Conservation (phyloP, 768 basidiomycete genomes). For the Pulveroboletus sp. region DNA sequence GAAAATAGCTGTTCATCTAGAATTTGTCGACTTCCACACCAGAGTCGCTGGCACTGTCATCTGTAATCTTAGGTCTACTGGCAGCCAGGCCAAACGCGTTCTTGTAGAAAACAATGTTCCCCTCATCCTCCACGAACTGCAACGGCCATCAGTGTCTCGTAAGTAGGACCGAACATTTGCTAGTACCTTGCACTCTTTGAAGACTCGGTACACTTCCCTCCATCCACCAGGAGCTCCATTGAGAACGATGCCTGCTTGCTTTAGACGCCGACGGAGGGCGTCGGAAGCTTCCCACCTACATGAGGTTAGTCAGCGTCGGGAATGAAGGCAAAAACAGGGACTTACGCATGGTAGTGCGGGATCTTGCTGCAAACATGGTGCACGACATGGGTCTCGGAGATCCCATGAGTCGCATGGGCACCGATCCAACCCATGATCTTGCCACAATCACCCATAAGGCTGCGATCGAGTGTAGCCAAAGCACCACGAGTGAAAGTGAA, state of each 20-base stretch:
- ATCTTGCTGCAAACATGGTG: constrained; percentile 96
- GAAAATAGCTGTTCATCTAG: constrained; percentile 17
- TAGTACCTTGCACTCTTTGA: constrained; percentile 67
- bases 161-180: neutral
- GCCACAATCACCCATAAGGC: constrained; percentile 73
- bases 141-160: neutral
- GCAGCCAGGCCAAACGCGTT: constrained; percentile 76
- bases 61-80: constrained; percentile 59
- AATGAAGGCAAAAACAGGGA: neutral
- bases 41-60: constrained; percentile 57
- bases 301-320: neutral
- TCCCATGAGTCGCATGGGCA: constrained; percentile 80
- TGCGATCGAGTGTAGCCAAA: constrained; percentile 85
- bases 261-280: constrained; percentile 73
- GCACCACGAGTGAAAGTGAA: constrained; percentile 96
- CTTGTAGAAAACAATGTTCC: constrained; percentile 88
- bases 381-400: constrained; percentile 88
- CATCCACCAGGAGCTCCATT: constrained; percentile 74
- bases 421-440: constrained; percentile 82
- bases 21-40: constrained; percentile 53
- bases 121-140: constrained; percentile 91
- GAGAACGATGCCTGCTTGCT: constrained; percentile 53
- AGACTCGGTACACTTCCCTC: constrained; percentile 75
- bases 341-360: constrained; percentile 85
- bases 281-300: constrained; percentile 83